phyloP scores from a whole-genome alignment of 768 basidiomycete species.

The Amylocystis lapponica region DNA sequence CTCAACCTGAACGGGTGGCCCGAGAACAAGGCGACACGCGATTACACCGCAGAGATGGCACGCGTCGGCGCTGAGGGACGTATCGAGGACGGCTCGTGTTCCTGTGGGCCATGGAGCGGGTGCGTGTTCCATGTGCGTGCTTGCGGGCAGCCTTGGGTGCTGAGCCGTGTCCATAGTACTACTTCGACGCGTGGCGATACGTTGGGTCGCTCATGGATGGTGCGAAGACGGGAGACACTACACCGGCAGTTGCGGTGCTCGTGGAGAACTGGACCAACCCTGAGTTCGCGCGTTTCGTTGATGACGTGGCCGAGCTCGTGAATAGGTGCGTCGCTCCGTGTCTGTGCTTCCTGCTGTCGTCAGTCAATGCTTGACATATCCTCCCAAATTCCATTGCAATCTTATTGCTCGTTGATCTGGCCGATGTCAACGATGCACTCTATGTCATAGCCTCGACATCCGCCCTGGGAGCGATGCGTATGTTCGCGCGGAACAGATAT shows the following conservation, averaged over 20 bases:
- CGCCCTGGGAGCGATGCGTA: slow-evolving; percentile 29
- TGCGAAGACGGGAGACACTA: background rate
- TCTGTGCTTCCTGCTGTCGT: background rate
- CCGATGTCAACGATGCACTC: too few relatives aligned
- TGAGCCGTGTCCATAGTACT: too few relatives aligned
- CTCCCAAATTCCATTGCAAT: background rate
- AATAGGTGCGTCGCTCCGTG: slow-evolving; percentile 23
- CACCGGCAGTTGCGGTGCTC: slow-evolving; percentile 38
- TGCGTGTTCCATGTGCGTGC: too few relatives aligned
- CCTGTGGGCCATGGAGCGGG: slow-evolving; percentile 78
- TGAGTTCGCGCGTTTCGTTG: slow-evolving; percentile 50
- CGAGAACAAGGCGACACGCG: slow-evolving; percentile 55
- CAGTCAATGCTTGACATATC: background rate
- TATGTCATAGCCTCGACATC: slow-evolving; percentile 30
- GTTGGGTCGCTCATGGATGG: slow-evolving; percentile 26
- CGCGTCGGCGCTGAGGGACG: slow-evolving; percentile 39
- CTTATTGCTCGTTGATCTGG: too few relatives aligned
- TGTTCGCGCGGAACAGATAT: slow-evolving; percentile 43
- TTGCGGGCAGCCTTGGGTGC: too few relatives aligned
- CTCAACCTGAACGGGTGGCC: slow-evolving; percentile 45
- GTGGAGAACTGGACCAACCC: slow-evolving; percentile 58
- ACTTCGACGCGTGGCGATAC: slow-evolving; percentile 62
- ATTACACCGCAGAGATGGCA: slow-evolving; percentile 70
- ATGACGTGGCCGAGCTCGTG: slow-evolving; percentile 42
- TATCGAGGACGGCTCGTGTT: slow-evolving; percentile 61